Evolutionary conservation across 2,329 filamentous ascomycete genomes (phyloP), one percentile per base, ranked within the genome.

Genomic region (Dothideomycetes sp.): DNA sequence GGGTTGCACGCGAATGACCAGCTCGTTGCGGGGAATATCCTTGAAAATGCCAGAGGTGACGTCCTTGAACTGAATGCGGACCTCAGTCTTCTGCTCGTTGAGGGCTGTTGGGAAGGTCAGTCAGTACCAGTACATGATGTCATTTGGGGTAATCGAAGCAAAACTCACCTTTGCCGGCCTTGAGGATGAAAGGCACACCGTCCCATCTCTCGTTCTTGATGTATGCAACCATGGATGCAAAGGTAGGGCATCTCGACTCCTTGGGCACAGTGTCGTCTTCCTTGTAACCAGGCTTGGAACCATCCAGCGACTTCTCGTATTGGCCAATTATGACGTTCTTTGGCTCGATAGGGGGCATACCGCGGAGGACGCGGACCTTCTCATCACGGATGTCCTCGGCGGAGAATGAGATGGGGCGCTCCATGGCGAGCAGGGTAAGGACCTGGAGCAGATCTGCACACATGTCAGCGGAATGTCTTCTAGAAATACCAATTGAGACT

Each of bases 131-230:
- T 7, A 16, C 11, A 17, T 18, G 32, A 17, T 34, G 9, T 4
- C 19, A 15, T 29, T 19, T 19, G 9, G 2, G 19, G 9, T 9
- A 10, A 16, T 7, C 17, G 16, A 19, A 8, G 17, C 19, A 11
- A n/a, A n/a, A 30, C 31, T 37, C 18, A 70, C 68, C 72, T 72
- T 98, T 98, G 54, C 91, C 91, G 34, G 91, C 91, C 81, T 98
- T 98, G 70, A 98, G 76, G 65, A 98, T 98, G 72, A 98, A 98
- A 37, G 91, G 91, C 38, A 98, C 91, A 42, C 91, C 93, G 52
- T 98, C 93, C 91, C 91, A 98, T 53, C 91, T 76, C 77, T 98
- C 91, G 64, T 98, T 98, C 77, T 96, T 96, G 68, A 98, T 96
- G 69, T 93, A 94, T 27, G 87, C 88, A 27, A 94, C 89, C 65